Evolutionary conservation across 2,329 filamentous ascomycete species (phyloP), one percentile per base, ranked within the genome.

Genomic region (Talaromyces funiculosus): DNA sequence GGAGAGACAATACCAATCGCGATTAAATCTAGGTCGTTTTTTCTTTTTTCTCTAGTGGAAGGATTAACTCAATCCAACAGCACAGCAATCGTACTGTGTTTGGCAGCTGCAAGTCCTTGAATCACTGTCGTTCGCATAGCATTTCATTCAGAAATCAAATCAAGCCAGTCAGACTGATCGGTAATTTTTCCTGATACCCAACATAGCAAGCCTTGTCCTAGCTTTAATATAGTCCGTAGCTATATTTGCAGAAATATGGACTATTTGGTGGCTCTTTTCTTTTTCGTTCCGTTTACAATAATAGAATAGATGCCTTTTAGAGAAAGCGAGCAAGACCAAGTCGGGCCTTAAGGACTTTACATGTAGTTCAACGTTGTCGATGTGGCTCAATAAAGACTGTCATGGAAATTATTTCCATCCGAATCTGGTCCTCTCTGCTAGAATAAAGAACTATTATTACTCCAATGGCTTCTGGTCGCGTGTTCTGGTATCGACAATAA

Each of bases 221-320:
- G 18, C 29, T 10, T 33, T 12, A 7, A 10, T 12, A 7, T 29
- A n/a, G n/a, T 20, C 45, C 26, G 4, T 16, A 29, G 14, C 16
- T 20, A 22, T 4, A 14, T 42, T 18, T 9, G 29, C 2, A 29
- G 14, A 49, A 3, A 16, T 2, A 9, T 29, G 10, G 42, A 45
- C 3, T 26, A 6, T 26, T 45, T 7, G 26, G 33, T 8, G 10
- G 24, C 33, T 37, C 31, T 40, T 55, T 42, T 31, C 53, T 40
- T 38, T 43, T 43, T 12, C 22, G 9, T 12, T 18, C n/a, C 31
- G 4, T 42, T 1, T 38, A 4, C 3, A 29, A 29, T 6, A 29
- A 47, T 47, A 47, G 42, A 57, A 49, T 57, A 7, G 14, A 57
- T 49, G 18, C 55, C 55, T n/a, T 38, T 37, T 49, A 38, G 42